Percentiles rank a stretch among this genome's conserved stretches.
Conservation (phyloP, 1,284 basidiomycete genomes). For the Sphagnurus paluster region DNA sequence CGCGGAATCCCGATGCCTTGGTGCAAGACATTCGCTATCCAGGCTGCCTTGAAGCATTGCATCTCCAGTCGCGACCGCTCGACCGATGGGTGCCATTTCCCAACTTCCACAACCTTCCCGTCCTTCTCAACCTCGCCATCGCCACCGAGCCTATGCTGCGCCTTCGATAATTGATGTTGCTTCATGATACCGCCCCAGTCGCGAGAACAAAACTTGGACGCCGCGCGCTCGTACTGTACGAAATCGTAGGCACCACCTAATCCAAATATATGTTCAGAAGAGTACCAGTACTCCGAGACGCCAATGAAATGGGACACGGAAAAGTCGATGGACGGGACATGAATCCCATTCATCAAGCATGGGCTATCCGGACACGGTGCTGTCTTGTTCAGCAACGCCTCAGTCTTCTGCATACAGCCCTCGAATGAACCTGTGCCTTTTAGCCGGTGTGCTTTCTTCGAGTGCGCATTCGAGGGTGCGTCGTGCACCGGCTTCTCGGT, state of each 20-base stretch:
- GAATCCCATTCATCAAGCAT: conserved; percentile 97
- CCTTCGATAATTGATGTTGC: conserved; percentile 61
- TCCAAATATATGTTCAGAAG: conserved; percentile 93
- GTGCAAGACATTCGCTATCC: conserved; percentile 96
- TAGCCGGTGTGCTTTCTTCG: conserved; percentile 57
- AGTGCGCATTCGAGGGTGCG: conserved; percentile 40
- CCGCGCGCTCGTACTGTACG: conserved; percentile 93
- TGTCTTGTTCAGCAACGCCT: conserved; percentile 84
- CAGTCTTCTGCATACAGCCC: conserved; percentile 74
- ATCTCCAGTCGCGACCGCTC: conserved; percentile 87
- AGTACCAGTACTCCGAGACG: conserved; percentile 99
- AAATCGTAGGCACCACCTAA: conserved; percentile 96
- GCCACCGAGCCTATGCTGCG: conserved; percentile 50
- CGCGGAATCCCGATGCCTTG: conserved; percentile 96
- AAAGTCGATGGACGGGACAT: conserved; percentile 92
- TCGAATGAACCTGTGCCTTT: conserved; percentile 93
- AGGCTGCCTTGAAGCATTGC: conserved; percentile 99
- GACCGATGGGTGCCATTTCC: conserved; percentile 71
- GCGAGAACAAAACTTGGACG: conserved; percentile 81
- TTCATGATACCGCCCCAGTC: conserved; percentile 78
- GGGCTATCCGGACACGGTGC: conserved; percentile 82
- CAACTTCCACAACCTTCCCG: conserved; percentile 61
- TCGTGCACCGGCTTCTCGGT: conserved; percentile 50
- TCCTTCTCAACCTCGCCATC: conserved; percentile 60
- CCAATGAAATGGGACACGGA: conserved; percentile 93